phyloP scores from a whole-genome alignment of 257 asterid genomes.

The Apocynum venetum region DNA sequence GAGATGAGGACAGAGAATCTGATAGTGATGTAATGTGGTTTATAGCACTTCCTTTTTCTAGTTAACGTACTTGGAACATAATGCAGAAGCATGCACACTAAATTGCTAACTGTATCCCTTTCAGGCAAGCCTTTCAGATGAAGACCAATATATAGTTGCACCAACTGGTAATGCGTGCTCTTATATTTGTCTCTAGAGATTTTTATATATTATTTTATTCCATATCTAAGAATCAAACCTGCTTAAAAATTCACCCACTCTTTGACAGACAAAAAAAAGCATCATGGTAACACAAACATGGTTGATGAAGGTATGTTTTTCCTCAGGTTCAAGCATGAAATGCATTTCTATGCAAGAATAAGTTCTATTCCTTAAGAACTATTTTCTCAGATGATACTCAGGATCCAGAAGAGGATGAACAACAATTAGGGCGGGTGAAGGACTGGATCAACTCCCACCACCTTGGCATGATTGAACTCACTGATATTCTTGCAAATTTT shows the following conservation, averaged over 20 bases:
- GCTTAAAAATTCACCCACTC: neutral
- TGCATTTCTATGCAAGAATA: conserved; percentile 13
- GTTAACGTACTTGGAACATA: conserved; percentile 14
- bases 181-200: neutral
- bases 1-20: conserved; percentile 48
- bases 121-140: conserved; percentile 72
- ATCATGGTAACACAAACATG: conserved; percentile 37
- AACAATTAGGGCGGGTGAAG: conserved; percentile 59
- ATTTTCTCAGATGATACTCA: conserved; percentile 65
- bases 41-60: conserved; percentile 7
- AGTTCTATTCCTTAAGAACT: conserved; percentile 19
- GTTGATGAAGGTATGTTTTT: conserved; percentile 50
- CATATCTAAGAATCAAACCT: neutral
- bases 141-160: conserved; percentile 65
- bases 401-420: conserved; percentile 78
- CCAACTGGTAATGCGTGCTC: conserved; percentile 46
- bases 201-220: neutral
- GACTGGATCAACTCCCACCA: conserved; percentile 76
- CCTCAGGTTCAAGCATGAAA: conserved; percentile 10
- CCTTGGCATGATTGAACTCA: conserved; percentile 60
- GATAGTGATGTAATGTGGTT: conserved; percentile 65
- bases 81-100: conserved; percentile 11
- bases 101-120: conserved; percentile 13
- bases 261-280: conserved; percentile 44
- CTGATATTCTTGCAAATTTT: conserved; percentile 68